Evolutionary conservation across 208 protist genomes (phyloP), one percentile per base, ranked within the genome.

Genomic region (Crithidia sp.): DNA sequence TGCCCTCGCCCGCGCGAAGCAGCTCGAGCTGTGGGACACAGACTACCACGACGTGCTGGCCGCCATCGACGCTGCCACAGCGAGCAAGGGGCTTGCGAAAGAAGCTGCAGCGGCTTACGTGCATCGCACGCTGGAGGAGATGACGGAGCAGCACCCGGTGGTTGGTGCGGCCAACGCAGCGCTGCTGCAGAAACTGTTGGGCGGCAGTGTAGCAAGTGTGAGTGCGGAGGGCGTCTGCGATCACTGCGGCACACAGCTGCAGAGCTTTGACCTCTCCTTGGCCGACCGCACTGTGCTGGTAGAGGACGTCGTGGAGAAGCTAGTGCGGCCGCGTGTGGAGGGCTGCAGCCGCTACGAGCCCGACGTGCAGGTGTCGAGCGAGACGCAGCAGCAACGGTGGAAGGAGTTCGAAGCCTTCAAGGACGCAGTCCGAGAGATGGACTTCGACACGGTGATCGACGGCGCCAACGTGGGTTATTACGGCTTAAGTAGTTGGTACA

Each of bases 381-480:
- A 72, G 44, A 83, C 79, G 52, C 62, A 79, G 57, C 66, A 76
- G 39, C 44, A 69, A 47, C 77, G 89, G 43, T 87, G 79, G 82
- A 65, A 62, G 16, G 81, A 88, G 58, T 92, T 92, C 64, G 84
- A 88, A 12, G 61, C 41, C 2, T 95, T 95, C 70, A 88, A 88
- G 61, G 52, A 13, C 4, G 71, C 63, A 4, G 56, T 91, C 44
- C 45, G 69, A 10, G 70, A n/a, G 7, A 68, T 81, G 68, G 59
- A 77, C 7, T 95, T 85, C 75, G 89, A 95, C 80, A 83, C 87
- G 2, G 79, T 96, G 40, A 91, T 94, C 76, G 90, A 94, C 54
- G 92, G 90, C 36, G 89, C 89, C 0, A 93, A 93, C 61, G 77
- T 94, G 28, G 89, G 91, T 17, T 95, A 95, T 67, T 95, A 95